Base-by-base conservation (phyloP, 495 filamentous ascomycete species). In the Hypoxylon fuscum region DNA sequence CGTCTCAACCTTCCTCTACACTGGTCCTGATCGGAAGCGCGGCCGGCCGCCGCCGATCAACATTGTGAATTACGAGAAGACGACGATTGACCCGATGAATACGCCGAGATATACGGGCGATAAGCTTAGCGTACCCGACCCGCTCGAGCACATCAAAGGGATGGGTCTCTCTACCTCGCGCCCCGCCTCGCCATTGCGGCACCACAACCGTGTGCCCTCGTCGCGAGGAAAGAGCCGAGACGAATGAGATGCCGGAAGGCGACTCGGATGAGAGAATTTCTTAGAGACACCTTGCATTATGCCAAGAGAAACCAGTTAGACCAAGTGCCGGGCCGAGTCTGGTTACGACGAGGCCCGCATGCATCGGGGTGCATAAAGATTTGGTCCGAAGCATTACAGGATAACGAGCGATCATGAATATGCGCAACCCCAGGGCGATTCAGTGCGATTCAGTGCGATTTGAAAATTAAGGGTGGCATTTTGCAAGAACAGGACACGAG, bases 1-100 rank as follows among this genome's bases (percentile, higher is more conserved):
- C 10, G 79, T 84, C 47, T 88, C 93, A 20, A 96, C 91, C 3
- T 96, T 90, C 54, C 83, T 97, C 27, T 97, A 96, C 77, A 92
- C 86, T 46, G 81, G 80, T 9, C 72, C 77, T 17, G 78, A 86
- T 29, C 76, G 80, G 35, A 79, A 79, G 27, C 79, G 83, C 38
- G 72, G 72, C 35, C 81, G 85, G n/a, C 88, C 90, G 7, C 85
- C 90, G 11, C 88, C 90, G 9, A 91, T 96, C 68, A 86, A 79
- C 50, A 86, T 96, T 42, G 86, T 88, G 15, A 82, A 77, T 34
- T 92, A 87, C 66, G 92, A 96, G 68, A 95, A 93, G 74, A 89
- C 76, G 7, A 85, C 76, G 27, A 78, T 80, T 71, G 87, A 77
- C 62, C 81, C 31, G 58, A 68, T 50, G 70, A 68, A 54, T 34